These are phyloP conservation scores for Avena atlantica DNA, from an alignment of 176 grass and related monocot species.

Conservation along the genomic window DNA sequence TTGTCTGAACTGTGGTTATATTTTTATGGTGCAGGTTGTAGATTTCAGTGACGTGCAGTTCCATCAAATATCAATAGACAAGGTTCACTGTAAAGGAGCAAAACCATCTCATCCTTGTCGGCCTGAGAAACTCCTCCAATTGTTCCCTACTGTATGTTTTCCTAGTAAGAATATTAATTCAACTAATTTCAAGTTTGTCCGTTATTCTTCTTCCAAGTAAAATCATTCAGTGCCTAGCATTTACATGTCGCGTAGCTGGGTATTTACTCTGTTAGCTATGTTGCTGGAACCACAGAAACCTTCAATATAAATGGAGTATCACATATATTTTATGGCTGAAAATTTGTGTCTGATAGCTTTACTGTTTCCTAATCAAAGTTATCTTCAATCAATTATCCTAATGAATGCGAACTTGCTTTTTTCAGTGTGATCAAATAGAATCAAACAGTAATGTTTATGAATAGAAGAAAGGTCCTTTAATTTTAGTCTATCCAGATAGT, in stretches of 20 bases:
- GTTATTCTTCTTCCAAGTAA: conserved; percentile 20
- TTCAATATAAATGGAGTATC: conserved; percentile 7
- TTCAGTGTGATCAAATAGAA: conserved; percentile 8
- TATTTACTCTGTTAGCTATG: background rate
- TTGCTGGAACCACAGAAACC: background rate
- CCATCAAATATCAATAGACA: conserved; percentile 69
- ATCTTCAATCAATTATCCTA: background rate
- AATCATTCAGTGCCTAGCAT: conserved; percentile 2
- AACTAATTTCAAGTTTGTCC: conserved; percentile 32
- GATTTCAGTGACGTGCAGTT: conserved; percentile 80
- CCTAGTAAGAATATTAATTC: conserved; percentile 34
- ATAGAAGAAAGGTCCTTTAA: background rate
- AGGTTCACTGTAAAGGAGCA: conserved; percentile 72
- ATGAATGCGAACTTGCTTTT: background rate
- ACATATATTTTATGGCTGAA: conserved; percentile 12
- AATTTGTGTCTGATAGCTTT: background rate
- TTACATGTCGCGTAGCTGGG: background rate
- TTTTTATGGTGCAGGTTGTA: conserved; percentile 66
- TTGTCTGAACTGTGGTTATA: conserved; percentile 37
- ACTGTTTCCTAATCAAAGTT: background rate
- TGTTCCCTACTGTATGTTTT: conserved; percentile 61
- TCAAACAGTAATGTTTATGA: background rate
- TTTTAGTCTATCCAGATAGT: conserved; percentile 2
- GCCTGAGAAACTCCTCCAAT: conserved; percentile 80
- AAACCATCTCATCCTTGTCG: conserved; percentile 62